phyloP scores from a whole-genome alignment of 352 stramenopile genomes.

The Globisporangium cederbergense region DNA sequence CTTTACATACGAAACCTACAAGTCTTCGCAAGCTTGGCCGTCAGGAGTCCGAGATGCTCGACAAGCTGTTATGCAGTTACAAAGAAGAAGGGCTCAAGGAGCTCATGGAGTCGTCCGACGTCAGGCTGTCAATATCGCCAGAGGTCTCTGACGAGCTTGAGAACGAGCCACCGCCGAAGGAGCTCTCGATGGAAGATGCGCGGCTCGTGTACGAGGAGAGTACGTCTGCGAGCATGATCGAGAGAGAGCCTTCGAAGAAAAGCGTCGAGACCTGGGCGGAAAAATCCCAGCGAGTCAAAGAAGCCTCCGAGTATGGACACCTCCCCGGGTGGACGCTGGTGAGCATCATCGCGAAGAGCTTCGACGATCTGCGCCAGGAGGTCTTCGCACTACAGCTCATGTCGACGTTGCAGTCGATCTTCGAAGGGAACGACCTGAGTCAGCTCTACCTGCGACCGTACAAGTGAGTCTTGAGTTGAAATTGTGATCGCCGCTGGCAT shows the following conservation, averaged over 20 bases:
- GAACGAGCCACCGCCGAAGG: slow-evolving; percentile 18
- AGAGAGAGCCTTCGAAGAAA: neutral
- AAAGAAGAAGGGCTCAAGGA: slow-evolving; percentile 7
- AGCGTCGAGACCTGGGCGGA: slow-evolving; percentile 17
- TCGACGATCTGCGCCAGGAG: slow-evolving; percentile 38
- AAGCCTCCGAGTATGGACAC: slow-evolving; percentile 18
- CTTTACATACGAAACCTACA: slow-evolving; percentile 3
- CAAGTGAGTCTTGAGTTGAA: slow-evolving; percentile 15
- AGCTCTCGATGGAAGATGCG: slow-evolving; percentile 28
- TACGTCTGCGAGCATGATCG: slow-evolving; percentile 12
- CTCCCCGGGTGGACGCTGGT: slow-evolving; percentile 31
- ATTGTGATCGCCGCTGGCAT: neutral
- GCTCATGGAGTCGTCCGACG: neutral
- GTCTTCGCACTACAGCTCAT: slow-evolving; percentile 39
- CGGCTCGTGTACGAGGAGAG: slow-evolving; percentile 30
- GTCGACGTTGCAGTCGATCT: slow-evolving; percentile 25
- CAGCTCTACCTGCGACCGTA: slow-evolving; percentile 34
- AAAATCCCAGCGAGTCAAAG: slow-evolving; percentile 20
- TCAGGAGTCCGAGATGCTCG: slow-evolving; percentile 31
- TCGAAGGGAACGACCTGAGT: slow-evolving; percentile 25
- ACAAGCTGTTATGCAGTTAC: slow-evolving; percentile 24
- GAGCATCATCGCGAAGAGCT: slow-evolving; percentile 40
- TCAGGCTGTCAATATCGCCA: neutral
- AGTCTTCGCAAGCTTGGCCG: slow-evolving; percentile 18
- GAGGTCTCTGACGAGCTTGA: neutral